A percentile compares a stretch with the other conserved stretches of the same genome.
Evolutionary conservation across 139 green algal species (phyloP).

Genomic region (Tetraselmis striata): DNA sequence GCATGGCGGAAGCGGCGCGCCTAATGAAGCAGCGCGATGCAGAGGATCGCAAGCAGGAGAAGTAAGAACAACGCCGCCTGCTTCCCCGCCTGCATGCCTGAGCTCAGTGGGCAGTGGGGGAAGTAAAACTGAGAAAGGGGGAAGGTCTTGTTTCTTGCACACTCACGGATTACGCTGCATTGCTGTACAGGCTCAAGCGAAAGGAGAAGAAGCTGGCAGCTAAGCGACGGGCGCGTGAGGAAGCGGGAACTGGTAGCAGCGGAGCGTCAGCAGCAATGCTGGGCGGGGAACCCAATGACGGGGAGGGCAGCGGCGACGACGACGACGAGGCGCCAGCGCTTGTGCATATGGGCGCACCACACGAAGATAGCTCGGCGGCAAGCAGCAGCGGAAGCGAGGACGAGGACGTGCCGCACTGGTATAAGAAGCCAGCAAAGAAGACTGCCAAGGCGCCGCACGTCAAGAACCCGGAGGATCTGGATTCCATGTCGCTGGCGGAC

Average conservation of each 20-base stretch:
- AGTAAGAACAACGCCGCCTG: too few species aligned
- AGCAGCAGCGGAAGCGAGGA: neutral
- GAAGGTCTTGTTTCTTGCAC: too few species aligned
- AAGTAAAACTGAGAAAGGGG: too few species aligned
- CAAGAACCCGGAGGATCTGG: neutral
- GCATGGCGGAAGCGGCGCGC: neutral
- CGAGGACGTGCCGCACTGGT: neutral
- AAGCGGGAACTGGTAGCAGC: neutral
- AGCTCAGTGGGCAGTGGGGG: too few species aligned
- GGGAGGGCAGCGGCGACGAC: neutral
- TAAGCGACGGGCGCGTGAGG: neutral
- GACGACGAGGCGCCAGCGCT: neutral
- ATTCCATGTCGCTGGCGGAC: neutral
- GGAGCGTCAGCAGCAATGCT: neutral
- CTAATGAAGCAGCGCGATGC: neutral
- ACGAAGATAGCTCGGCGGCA: neutral
- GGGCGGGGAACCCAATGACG: neutral
- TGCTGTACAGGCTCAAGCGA: neutral
- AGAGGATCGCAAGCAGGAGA: neutral
- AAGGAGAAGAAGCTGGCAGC: neutral
- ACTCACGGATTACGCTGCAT: too few species aligned
- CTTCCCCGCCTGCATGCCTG: too few species aligned
- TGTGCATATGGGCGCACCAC: neutral
- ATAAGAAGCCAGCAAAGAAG: neutral
- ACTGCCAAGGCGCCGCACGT: neutral